A percentile compares a stretch with the other conserved stretches of the same genome.
These are phyloP conservation scores for Diutina catenulata DNA, from an alignment of 1,139 yeast genomes.

Conservation along the genomic window DNA sequence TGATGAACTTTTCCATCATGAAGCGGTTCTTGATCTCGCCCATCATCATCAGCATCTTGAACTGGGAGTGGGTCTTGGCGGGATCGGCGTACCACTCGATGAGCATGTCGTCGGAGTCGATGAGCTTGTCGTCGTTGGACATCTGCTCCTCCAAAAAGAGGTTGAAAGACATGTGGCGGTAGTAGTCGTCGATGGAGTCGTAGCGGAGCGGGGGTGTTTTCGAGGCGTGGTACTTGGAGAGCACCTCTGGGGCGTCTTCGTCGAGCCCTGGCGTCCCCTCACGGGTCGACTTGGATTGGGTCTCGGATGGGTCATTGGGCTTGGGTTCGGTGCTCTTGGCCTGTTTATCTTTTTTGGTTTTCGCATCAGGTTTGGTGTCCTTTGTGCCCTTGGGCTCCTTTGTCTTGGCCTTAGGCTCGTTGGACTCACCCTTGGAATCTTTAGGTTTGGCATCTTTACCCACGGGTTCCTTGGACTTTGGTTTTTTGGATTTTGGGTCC, in stretches of 20 bases:
- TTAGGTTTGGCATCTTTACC: background rate
- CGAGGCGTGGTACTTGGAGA: constrained; percentile 19
- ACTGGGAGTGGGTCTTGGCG: constrained; percentile 29
- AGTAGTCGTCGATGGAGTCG: constrained; percentile 39
- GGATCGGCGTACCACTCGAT: constrained; percentile 45
- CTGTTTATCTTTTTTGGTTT: background rate
- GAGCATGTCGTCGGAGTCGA: constrained; percentile 19
- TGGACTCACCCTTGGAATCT: background rate
- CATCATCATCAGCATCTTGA: constrained; percentile 22
- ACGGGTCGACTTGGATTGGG: too few relatives aligned
- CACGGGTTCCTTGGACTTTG: too few relatives aligned
- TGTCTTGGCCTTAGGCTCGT: too few relatives aligned
- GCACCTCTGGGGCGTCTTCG: background rate
- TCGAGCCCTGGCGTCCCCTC: too few relatives aligned
- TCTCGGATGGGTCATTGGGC: background rate
- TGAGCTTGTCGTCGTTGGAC: constrained; percentile 16
- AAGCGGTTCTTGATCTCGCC: constrained; percentile 29
- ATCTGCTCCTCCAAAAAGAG: constrained; percentile 48
- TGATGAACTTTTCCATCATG: constrained; percentile 28
- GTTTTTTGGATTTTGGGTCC: background rate
- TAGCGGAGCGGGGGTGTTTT: constrained; percentile 33
- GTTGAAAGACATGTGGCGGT: constrained; percentile 47
- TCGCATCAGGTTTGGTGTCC: background rate
- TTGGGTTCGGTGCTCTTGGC: background rate
- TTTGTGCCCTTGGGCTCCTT: too few relatives aligned